Base-by-base conservation (phyloP, 2,329 filamentous ascomycete species). In the Pseudogymnoascus sp. region DNA sequence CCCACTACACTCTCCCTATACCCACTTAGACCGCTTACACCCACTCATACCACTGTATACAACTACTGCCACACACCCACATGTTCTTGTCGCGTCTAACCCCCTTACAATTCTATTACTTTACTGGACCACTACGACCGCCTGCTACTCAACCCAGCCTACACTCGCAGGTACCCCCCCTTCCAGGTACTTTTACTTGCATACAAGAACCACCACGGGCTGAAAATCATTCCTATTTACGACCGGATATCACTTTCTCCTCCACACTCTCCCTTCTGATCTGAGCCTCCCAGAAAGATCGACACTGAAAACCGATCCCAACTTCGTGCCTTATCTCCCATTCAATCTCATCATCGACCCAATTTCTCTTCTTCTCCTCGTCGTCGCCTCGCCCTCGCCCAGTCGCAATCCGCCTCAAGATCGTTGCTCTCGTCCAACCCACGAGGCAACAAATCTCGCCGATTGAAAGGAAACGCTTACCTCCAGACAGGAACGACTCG, bases 221-320 rank as follows among this genome's bases (percentile, higher is more conserved):
- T 33, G 45, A 31, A 52, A 52, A 52, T 52, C 45, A 52, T 52
- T 52, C 45, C 45, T 52, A 52, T 52, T 52, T 18, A 52, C 45
- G 45, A 33, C 45, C 27, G n/a, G 31, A 52, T 33, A 52, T 52
- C 45, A 52, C 45, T 52, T 52, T 52, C 45, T 52, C 45, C 45
- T 52, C 45, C 27, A 52, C 27, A 33, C 27, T 52, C n/a, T 52
- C 45, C 45, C 45, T 52, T 52, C 45, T 52, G 27, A 52, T 52
- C 45, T 52, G 27, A 52, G 45, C 45, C 45, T 52, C 45, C n/a
- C 18, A 18, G 15, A n/a, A 31, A 25, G 45, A 52, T 52, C 45
- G 45, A 52, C 45, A 52, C 27, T 3, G 27, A 52, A 52, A 52
- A 52, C 27, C 45, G 45, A 52, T 52, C 45, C 13, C 21, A 52